Percentiles rank a stretch among this genome's conserved stretches.
Evolutionary conservation across 2,329 filamentous ascomycete species (phyloP).

Genomic region (Helotiales sp.): DNA sequence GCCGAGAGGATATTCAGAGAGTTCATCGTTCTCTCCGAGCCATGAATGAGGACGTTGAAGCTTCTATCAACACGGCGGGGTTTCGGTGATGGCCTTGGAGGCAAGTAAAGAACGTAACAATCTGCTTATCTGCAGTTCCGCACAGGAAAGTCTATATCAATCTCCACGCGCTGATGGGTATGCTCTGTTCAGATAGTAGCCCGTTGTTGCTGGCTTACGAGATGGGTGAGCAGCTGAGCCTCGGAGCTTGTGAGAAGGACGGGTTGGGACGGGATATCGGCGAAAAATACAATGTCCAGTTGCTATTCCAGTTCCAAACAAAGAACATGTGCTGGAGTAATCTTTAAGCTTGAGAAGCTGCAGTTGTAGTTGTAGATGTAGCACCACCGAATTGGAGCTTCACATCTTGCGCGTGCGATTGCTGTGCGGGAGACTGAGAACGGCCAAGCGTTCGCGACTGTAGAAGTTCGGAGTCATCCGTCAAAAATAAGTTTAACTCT

Average conservation of each 20-base stretch:
- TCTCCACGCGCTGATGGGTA: neutral
- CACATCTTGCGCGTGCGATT: neutral
- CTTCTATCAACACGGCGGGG: slow-evolving; percentile 14
- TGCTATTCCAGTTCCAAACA: neutral
- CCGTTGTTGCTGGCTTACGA: slow-evolving; percentile 15
- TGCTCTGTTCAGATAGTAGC: slow-evolving; percentile 6
- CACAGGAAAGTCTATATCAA: slow-evolving; percentile 1
- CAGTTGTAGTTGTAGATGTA: neutral
- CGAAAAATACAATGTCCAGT: neutral
- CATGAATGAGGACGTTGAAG: slow-evolving; percentile 47
- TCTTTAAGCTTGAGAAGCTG: slow-evolving; percentile 1
- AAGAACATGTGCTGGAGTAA: slow-evolving; percentile 9
- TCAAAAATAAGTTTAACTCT: slow-evolving; percentile 1
- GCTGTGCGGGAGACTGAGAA: slow-evolving; percentile 9
- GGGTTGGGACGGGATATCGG: neutral
- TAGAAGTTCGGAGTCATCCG: slow-evolving; percentile 1
- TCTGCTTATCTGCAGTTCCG: neutral
- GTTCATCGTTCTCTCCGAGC: slow-evolving; percentile 79
- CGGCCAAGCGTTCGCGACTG: slow-evolving; percentile 9
- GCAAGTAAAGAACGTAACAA: neutral
- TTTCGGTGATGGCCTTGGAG: slow-evolving; percentile 6
- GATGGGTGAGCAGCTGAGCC: slow-evolving; percentile 16
- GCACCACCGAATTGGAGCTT: neutral
- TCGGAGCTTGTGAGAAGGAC: slow-evolving; percentile 10
- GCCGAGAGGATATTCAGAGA: slow-evolving; percentile 92